phyloP scores from a whole-genome alignment of 495 filamentous ascomycete genomes.

The Aspergillus campestris region DNA sequence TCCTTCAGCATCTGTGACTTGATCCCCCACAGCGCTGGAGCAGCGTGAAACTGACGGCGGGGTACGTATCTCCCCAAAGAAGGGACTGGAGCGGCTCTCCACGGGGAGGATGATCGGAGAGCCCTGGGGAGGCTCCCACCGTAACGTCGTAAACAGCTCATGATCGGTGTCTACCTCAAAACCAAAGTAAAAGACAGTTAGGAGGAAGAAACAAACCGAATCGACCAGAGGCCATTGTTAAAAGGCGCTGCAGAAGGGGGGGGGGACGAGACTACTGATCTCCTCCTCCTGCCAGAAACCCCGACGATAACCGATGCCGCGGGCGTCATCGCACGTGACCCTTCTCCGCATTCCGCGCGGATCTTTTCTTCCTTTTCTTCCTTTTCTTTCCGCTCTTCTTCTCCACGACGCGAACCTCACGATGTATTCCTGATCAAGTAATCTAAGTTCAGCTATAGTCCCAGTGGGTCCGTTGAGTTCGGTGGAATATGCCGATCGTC shows the following conservation, averaged over 20 bases:
- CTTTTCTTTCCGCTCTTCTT: neutral
- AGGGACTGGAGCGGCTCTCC: slow-evolving; percentile 18
- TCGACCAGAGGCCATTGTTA: too few relatives aligned
- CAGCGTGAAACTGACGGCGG: slow-evolving; percentile 51
- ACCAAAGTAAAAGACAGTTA: neutral
- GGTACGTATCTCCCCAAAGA: slow-evolving; percentile 14
- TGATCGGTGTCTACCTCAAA: slow-evolving; percentile 9
- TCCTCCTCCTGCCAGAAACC: slow-evolving; percentile 12
- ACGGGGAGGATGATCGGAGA: slow-evolving; percentile 20
- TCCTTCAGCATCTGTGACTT: slow-evolving; percentile 90
- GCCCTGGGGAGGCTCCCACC: slow-evolving; percentile 19
- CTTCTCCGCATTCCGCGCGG: slow-evolving; percentile 15
- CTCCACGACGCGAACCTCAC: too few relatives aligned
- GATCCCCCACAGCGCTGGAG: slow-evolving; percentile 49
- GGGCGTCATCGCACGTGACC: slow-evolving; percentile 26
- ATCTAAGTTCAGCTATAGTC: too few relatives aligned
- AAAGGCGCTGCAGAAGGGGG: neutral
- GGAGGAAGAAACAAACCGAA: too few relatives aligned
- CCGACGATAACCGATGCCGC: slow-evolving; percentile 37
- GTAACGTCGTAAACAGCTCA: slow-evolving; percentile 25
- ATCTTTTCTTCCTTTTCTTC: neutral
- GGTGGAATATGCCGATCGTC: too few relatives aligned
- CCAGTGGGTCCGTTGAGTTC: too few relatives aligned
- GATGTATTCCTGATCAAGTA: neutral
- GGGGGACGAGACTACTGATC: neutral